These are phyloP conservation scores for Gaeumannomyces tritici DNA, from an alignment of 2,329 filamentous ascomycete genomes.

Conservation along the genomic window DNA sequence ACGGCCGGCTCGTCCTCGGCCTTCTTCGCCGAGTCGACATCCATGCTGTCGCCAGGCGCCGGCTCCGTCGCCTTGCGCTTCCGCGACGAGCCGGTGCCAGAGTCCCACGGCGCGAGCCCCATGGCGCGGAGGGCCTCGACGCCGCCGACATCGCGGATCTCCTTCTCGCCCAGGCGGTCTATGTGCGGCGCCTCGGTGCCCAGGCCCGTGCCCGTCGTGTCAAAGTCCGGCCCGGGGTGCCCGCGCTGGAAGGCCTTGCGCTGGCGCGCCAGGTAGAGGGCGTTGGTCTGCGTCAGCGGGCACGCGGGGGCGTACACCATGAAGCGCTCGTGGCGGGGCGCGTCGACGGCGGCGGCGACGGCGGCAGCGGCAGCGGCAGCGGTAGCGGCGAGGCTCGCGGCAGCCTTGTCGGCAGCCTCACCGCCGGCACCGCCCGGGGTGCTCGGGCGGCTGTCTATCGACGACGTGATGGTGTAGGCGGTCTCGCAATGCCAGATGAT, in stretches of 20 bases:
- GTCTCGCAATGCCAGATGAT: conserved; percentile 50
- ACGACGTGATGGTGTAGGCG: conserved; percentile 42
- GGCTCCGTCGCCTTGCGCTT: neutral
- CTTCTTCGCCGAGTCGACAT: conserved; percentile 13
- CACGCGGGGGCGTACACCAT: conserved; percentile 46
- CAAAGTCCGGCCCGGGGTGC: conserved; percentile 45
- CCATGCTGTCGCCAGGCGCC: conserved; percentile 11
- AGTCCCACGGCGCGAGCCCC: conserved; percentile 43
- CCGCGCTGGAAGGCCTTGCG: conserved; percentile 46
- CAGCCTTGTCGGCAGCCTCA: conserved; percentile 3
- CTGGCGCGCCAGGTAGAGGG: conserved; percentile 46
- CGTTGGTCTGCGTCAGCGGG: conserved; percentile 47
- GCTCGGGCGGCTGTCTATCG: conserved; percentile 20
- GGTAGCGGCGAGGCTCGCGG: conserved; percentile 3
- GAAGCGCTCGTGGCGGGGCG: conserved; percentile 30
- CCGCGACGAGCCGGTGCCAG: conserved; percentile 7
- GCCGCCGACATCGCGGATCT: conserved; percentile 41
- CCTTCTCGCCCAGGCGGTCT: conserved; percentile 36
- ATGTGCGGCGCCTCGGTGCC: conserved; percentile 41
- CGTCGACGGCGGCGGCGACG: conserved; percentile 22
- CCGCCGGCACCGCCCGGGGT: conserved; percentile 12
- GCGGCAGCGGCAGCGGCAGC: no score
- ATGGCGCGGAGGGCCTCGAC: conserved; percentile 44
- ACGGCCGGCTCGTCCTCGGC: conserved; percentile 9
- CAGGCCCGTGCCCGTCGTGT: conserved; percentile 39